Percentiles rank a stretch among this genome's conserved stretches.
Conservation (phyloP, 176 grass and related monocot species). For the Aegilops tauschii region DNA sequence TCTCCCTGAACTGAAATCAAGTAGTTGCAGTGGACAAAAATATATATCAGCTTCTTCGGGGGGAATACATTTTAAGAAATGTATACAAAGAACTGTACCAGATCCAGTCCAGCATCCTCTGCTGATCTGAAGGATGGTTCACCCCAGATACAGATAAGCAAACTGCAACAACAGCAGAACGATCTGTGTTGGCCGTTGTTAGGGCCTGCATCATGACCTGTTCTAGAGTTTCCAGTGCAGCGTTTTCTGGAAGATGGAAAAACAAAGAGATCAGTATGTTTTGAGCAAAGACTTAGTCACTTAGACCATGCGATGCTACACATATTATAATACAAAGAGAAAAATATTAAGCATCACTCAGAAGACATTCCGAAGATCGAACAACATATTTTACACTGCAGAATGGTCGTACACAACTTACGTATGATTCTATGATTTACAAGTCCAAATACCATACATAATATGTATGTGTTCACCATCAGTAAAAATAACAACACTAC, state of each 20-base stretch:
- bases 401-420: not conserved
- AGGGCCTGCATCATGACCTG: constrained; percentile 71
- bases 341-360: not conserved
- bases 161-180: constrained; percentile 63
- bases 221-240: constrained; percentile 72
- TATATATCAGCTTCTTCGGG: not conserved
- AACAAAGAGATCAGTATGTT: constrained; percentile 19
- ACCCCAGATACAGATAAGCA: constrained; percentile 94
- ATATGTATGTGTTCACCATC: not conserved
- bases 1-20: constrained; percentile 14
- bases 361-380: not conserved
- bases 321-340: not conserved
- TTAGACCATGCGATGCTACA: not conserved
- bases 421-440: not conserved
- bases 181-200: constrained; percentile 50
- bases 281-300: not conserved
- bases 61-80: not conserved
- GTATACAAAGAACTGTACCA: constrained; percentile 47
- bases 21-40: not conserved
- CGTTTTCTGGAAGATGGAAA: constrained; percentile 50
- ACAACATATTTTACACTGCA: not conserved
- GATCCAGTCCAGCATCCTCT: constrained; percentile 85
- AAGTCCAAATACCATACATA: not conserved
- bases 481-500: not conserved
- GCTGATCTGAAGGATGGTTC: constrained; percentile 90